Evolutionary conservation across 768 basidiomycete species (phyloP), one percentile per base, ranked within the genome.

Genomic region (Lanmaoa rubissima): DNA sequence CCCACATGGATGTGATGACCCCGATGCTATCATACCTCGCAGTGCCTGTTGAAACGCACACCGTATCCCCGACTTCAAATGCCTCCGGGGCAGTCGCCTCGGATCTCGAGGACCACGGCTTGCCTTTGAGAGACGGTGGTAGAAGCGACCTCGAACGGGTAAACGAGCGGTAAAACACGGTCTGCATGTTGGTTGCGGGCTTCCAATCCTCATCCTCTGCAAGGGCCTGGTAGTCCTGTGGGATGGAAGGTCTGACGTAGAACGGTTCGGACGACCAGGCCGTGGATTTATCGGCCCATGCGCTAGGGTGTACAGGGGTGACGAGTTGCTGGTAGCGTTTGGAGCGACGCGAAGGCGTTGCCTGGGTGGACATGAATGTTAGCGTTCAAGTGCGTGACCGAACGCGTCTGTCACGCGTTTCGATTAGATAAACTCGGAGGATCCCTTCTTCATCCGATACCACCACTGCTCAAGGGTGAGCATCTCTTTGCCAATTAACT

Each of bases 1-100:
- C 81, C 86, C 88, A 91, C 76, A 92, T 82, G 0, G 86, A 76
- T 17, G 82, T 74, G 46, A 92, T 84, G 41, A 90, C 84, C 5
- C 82, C 90, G 49, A 90, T 73, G 59, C 88, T 90, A 0, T 84
- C 82, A 12, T 75, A 74, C 35, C 67, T 75, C 19, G 71, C 74
- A 5, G 77, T 63, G 7, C 67, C 65, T 2, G 80, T 78, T 43
- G 81, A 74, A 19, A 92, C 76, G 36, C 85, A 76, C 3, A 92
- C 82, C 0, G 86, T 84, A 66, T 91, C 87, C 1, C 90, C 90
- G 7, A 88, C 70, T 2, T 61, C 68, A 63, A 81, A 91, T 13
- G 62, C 63, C 45, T 76, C 74, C 21, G 14, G 58, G 19, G 51
- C 47, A 12, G 14, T 55, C 14, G 41, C 31, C 42, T 48, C 61